Evolutionary conservation across 2,329 filamentous ascomycete species (phyloP), one percentile per base, ranked within the genome.

Genomic region (Cladosporium velox): DNA sequence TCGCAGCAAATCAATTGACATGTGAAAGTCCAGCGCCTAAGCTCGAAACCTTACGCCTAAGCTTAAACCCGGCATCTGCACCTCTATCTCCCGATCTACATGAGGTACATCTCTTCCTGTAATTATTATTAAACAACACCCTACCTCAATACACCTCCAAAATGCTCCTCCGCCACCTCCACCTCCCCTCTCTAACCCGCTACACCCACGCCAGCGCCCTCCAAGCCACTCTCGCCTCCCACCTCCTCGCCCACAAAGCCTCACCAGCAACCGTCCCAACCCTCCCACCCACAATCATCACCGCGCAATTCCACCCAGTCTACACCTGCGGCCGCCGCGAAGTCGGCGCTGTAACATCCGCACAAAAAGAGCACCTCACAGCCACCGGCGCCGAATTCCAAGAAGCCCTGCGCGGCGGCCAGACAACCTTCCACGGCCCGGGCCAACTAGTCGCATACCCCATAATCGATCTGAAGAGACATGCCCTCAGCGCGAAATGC

Each of bases 371-470:
- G 32, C 75, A 77, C 70, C 72, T 83, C 79, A 55, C 69, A 74
- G 35, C 66, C 76, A 35, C 67, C 55, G 80, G 80, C 41, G 90
- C 90, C 3, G 81, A 86, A n/a, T 87, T 95, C 72, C 79, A 87
- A 52, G 84, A 88, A 72, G 90, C 91, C 15, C 85, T 88, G n/a
- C 88, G 95, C 64, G 95, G 95, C 68, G 95, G 95, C 0, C 88
- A 96, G 70, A 93, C 92, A 0, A 98, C 95, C 2, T 98, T 97
- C 81, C 95, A 99, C 77, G 95, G 94, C 0, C 95, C 94, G 0
- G 94, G 94, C 0, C 95, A 99, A 77, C 80, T 96, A 59, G 91
- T 97, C 41, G 87, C 93, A n/a, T 99, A 96, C 82, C 92, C 94
- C 3, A 87, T 97, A 60, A 77, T 96, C n/a, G 92, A 97, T 77